Evolutionary conservation across 495 filamentous ascomycete genomes (phyloP).

Genomic region (Aspergillus haitiensis): DNA sequence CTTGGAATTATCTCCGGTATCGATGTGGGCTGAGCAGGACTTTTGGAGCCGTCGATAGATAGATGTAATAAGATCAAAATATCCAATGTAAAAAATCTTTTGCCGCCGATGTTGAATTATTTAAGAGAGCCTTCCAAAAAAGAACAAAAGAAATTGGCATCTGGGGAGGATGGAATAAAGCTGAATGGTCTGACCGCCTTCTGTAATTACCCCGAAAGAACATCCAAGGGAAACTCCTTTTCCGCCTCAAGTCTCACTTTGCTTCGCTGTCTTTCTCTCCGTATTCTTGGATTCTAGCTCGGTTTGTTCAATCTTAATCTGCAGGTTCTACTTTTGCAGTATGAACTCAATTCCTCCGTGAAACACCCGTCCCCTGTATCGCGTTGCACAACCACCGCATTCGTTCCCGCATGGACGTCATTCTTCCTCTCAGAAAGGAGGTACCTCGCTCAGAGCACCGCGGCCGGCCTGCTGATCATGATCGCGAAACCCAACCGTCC

Average conservation of each 20-base stretch:
- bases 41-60: slow-evolving; percentile 13
- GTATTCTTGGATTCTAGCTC: background rate
- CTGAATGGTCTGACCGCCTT: too few relatives aligned
- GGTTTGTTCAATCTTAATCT: background rate
- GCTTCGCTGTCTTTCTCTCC: background rate
- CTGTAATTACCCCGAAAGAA: too few relatives aligned
- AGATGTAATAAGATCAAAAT: slow-evolving; percentile 2
- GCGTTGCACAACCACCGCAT: slow-evolving; percentile 2
- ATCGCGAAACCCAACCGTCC: background rate
- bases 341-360: slow-evolving; percentile 5
- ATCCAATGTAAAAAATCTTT: background rate
- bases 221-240: background rate
- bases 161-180: too few relatives aligned
- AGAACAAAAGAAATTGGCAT: too few relatives aligned
- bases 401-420: slow-evolving; percentile 8
- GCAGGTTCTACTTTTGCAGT: background rate
- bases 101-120: too few relatives aligned
- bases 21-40: slow-evolving; percentile 12
- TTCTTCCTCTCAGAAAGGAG: background rate
- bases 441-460: background rate
- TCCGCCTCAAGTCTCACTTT: background rate
- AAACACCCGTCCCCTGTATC: background rate
- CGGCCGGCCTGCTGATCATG: slow-evolving; percentile 5
- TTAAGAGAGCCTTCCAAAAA: too few relatives aligned
- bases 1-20: slow-evolving; percentile 8